A percentile compares a stretch with the other conserved stretches of the same genome.
Conservation (phyloP, 1,139 yeast species). For the Yamadazyma aaseri region DNA sequence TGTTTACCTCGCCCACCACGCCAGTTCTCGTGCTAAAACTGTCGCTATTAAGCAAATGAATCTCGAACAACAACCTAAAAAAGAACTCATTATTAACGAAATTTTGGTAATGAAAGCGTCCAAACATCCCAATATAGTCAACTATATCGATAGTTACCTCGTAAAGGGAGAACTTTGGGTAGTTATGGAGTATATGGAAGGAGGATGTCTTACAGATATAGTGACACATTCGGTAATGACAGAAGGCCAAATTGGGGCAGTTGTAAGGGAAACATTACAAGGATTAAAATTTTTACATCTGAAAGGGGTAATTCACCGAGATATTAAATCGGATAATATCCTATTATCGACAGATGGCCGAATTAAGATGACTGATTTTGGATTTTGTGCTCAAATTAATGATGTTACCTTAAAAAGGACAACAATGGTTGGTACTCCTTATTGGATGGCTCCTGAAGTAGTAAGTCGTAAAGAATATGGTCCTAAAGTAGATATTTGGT, state of each 20-base stretch:
- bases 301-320: conserved; percentile 94
- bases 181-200: conserved; percentile 98
- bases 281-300: conserved; percentile 88
- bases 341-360: conserved; percentile 79
- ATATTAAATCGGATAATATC: conserved; percentile 92
- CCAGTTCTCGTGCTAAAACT: conserved; percentile 49
- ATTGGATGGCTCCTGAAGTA: conserved; percentile 99
- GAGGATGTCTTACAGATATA: conserved; percentile 93
- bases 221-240: conserved; percentile 94
- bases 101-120: conserved; percentile 92
- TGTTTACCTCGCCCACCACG: conserved; percentile 85
- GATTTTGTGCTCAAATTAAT: conserved; percentile 94
- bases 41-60: conserved; percentile 98
- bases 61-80: conserved; percentile 88
- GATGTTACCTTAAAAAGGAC: conserved; percentile 84
- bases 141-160: conserved; percentile 82
- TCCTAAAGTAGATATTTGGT: conserved; percentile 97
- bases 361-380: conserved; percentile 86
- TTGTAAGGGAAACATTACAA: conserved; percentile 82
- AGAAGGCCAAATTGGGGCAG: conserved; percentile 97
- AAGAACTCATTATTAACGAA: conserved; percentile 90
- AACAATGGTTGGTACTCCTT: conserved; percentile 99
- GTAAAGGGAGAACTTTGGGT: conserved; percentile 86
- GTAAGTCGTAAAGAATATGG: conserved; percentile 93
- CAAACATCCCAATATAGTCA: conserved; percentile 87